Evolutionary conservation across 2,329 filamentous ascomycete species (phyloP), one percentile per base, ranked within the genome.

Genomic region (Phoma sp.): DNA sequence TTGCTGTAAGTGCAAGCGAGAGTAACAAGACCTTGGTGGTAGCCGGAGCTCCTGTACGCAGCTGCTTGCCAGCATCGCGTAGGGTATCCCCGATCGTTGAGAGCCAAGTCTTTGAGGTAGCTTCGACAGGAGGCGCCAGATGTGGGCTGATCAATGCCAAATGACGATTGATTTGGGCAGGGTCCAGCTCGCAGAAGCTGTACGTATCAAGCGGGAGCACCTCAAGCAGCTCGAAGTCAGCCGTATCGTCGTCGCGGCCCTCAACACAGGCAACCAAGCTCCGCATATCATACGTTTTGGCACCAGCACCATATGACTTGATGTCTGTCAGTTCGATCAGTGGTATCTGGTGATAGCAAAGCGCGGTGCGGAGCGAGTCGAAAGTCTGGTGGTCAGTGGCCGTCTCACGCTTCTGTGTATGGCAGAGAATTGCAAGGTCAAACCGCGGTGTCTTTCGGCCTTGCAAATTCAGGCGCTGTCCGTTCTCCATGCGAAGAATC

Each of bases 81-180:
- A 52, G 36, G 32, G 47, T 56, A 30, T 45, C 44, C 43, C 52
- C 39, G 10, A 51, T 14, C 38, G 42, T 49, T 23, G 51, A 51
- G 13, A 39, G 36, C 6, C 40, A 48, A 39, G 52, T n/a, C 29
- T 43, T 52, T n/a, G 42, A 36, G 27, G 27, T 25, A 14, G 36
- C 36, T n/a, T 27, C 43, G 25, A 48, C 44, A 41, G 24, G 18
- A 43, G 52, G 39, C 18, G 58, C 41, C 52, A 66, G 47, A 45
- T 64, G 60, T 48, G 68, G 64, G 35, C 64, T 70, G 41, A 75
- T 68, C 22, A 60, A 58, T 32, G 71, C 70, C 32, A 76, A 52
- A 52, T 76, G 73, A n/a, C 73, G 70, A 35, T 75, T 76, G 37
- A 76, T 52, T 44, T 75, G 67, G n/a, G 57, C 64, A 18, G 73